phyloP scores from a whole-genome alignment of 1,284 basidiomycete genomes.

The Termitomyces sp. region DNA sequence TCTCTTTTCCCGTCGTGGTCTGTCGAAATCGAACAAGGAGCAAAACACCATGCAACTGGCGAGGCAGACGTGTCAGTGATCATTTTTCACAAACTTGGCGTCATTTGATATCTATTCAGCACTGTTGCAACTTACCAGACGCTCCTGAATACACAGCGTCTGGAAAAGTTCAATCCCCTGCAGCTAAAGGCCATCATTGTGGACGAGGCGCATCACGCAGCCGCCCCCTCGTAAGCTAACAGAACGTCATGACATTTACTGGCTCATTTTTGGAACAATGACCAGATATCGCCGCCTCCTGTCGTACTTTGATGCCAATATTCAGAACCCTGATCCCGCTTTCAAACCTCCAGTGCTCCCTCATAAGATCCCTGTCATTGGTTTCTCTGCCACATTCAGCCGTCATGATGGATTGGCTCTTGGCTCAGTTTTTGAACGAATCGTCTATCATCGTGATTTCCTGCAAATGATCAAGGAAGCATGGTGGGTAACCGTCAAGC shows the following conservation, averaged over 20 bases:
- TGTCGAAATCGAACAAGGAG: slow-evolving; percentile 92
- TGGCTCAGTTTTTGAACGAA: slow-evolving; percentile 83
- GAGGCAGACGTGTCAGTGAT: slow-evolving; percentile 70
- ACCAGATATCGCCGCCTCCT: slow-evolving; percentile 74
- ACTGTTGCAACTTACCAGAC: slow-evolving; percentile 95
- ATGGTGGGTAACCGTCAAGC: not conserved
- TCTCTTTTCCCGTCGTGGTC: slow-evolving; percentile 67
- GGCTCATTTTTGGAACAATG: slow-evolving; percentile 1
- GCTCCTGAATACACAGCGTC: slow-evolving; percentile 57
- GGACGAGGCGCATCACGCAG: slow-evolving; percentile 95
- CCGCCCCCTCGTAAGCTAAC: slow-evolving; percentile 72
- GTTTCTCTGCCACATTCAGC: slow-evolving; percentile 94
- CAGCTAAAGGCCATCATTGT: slow-evolving; percentile 81
- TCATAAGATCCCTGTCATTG: slow-evolving; percentile 79
- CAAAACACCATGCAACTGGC: slow-evolving; percentile 72
- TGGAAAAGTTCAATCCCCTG: slow-evolving; percentile 77
- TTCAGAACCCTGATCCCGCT: slow-evolving; percentile 47
- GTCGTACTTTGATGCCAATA: slow-evolving; percentile 65
- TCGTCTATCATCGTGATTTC: slow-evolving; percentile 95
- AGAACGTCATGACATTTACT: not conserved
- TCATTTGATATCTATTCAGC: slow-evolving; percentile 31
- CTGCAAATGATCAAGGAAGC: slow-evolving; percentile 85
- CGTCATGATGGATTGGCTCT: slow-evolving; percentile 90
- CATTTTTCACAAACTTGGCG: slow-evolving; percentile 1
- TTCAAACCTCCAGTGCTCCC: slow-evolving; percentile 29